Conservation (phyloP, 352 stramenopile genomes). For the Phytophthora vignae region DNA sequence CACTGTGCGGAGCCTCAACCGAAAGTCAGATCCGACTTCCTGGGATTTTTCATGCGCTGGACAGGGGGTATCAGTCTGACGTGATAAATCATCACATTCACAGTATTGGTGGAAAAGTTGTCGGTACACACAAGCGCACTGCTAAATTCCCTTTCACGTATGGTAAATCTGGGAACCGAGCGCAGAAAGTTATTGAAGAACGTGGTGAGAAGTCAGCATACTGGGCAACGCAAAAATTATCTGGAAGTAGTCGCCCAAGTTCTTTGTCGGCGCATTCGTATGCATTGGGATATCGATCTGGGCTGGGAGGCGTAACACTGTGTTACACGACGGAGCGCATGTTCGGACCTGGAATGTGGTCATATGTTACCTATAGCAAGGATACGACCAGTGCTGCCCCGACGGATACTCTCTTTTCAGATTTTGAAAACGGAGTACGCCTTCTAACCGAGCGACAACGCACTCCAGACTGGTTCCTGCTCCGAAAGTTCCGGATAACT, state of each 20-base stretch:
- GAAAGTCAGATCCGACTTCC: conserved; percentile 7
- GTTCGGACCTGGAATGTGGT: neutral
- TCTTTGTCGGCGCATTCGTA: neutral
- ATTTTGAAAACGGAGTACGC: neutral
- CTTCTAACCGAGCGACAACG: neutral
- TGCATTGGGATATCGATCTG: conserved; percentile 9
- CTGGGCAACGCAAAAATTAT: neutral
- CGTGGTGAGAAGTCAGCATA: conserved; percentile 6
- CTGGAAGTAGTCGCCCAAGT: neutral
- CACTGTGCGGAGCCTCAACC: conserved; percentile 6
- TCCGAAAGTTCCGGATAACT: conserved; percentile 15
- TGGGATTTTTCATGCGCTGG: conserved; percentile 9
- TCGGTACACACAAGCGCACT: conserved; percentile 10
- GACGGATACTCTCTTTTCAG: neutral
- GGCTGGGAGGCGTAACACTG: conserved; percentile 7
- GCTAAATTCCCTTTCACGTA: conserved; percentile 10
- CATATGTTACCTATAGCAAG: neutral
- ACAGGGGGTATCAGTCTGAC: too few species aligned
- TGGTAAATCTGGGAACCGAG: neutral
- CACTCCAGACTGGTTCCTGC: too few species aligned
- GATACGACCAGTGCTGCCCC: neutral
- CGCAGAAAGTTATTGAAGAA: conserved; percentile 3
- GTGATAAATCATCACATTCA: conserved; percentile 13
- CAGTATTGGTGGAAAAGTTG: conserved; percentile 2
- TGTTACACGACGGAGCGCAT: conserved; percentile 6